Base-by-base conservation (phyloP, 495 filamentous ascomycete species). In the Aspergillus sparsus region DNA sequence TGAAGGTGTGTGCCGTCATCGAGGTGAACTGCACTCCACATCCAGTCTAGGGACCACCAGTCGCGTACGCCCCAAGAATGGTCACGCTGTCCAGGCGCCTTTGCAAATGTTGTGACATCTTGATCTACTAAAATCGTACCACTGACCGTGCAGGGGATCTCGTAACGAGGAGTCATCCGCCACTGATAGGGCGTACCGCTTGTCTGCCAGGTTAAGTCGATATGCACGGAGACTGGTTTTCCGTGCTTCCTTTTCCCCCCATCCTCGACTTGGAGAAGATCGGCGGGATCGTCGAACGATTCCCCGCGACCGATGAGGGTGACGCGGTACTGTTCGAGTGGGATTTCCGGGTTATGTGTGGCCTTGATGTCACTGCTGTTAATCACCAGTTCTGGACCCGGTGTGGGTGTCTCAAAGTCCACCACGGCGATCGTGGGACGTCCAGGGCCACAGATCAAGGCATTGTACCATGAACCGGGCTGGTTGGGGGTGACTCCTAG, bases 31-130 rank as follows among this genome's bases (percentile, higher is more conserved):
- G 49, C 49, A 5, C 31, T 35, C 49, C 49, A 52, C 7, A 52
- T 33, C 49, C 49, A 52, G 5, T 52, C 49, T 12, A 52, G 35
- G 5, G 49, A 52, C 49, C 49, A 52, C 49, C 49, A 52, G 32
- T 52, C 49, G n/a, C 49, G 27, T 33, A 36, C 32, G 3, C 49
- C 49, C 49, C 49, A 52, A 13, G 31, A 35, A 18, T 52, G 49
- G 15, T 52, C 49, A 8, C 49, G 27, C n/a, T 52, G 49, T 7
- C 49, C 49, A 0, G 49, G 49, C 12, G 49, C 49, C 2, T 6
- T 2, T 13, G 49, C 36, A 15, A 52, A 34, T 16, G 11, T 13
- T 3, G 49, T 52, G 1, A 52, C 49, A 12, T 0, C 7, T 7
- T 52, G 11, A 15, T 52, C 49, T 9, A 52, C 49, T 5, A 52